Percentiles rank a stretch among this genome's conserved stretches.
Evolutionary conservation across 805 yeast species (phyloP).

Genomic region (Yarrowia sp.): DNA sequence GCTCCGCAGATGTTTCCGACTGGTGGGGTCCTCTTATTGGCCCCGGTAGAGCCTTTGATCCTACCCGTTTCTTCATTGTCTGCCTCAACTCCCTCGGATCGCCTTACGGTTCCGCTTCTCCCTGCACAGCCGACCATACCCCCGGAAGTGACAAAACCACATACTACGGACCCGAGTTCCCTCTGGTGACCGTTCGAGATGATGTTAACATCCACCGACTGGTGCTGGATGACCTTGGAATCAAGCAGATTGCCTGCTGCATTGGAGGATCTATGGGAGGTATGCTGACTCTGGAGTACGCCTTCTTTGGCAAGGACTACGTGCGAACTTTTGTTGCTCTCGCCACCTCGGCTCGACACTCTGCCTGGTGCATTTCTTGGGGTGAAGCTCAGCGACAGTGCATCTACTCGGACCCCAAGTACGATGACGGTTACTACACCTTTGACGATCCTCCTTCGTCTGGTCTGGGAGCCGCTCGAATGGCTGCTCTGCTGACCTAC

Average conservation of each 20-base stretch:
- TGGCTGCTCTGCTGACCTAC: slow-evolving; percentile 92
- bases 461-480: slow-evolving; percentile 94
- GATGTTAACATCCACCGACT: slow-evolving; percentile 77
- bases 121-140: slow-evolving; percentile 74
- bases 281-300: slow-evolving; percentile 89
- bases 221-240: slow-evolving; percentile 75
- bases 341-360: slow-evolving; percentile 91
- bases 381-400: slow-evolving; percentile 97
- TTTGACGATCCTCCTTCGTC: slow-evolving; percentile 74
- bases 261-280: slow-evolving; percentile 99
- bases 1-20: slow-evolving; percentile 90
- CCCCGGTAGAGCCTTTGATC: slow-evolving; percentile 82
- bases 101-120: slow-evolving; percentile 95
- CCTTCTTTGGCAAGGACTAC: slow-evolving; percentile 63
- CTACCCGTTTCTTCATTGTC: slow-evolving; percentile 76
- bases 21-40: slow-evolving; percentile 99
- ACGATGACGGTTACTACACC: slow-evolving; percentile 82
- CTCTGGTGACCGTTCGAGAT: slow-evolving; percentile 89
- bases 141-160: slow-evolving; percentile 52
- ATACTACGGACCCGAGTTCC: slow-evolving; percentile 93
- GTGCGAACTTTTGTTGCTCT: slow-evolving; percentile 74
- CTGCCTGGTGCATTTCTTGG: slow-evolving; percentile 99
- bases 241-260: slow-evolving; percentile 75
- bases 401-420: slow-evolving; percentile 91
- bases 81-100: slow-evolving; percentile 94